These are phyloP conservation scores for Tephrocybe sp. DNA, from an alignment of 768 basidiomycete genomes.

Conservation along the genomic window DNA sequence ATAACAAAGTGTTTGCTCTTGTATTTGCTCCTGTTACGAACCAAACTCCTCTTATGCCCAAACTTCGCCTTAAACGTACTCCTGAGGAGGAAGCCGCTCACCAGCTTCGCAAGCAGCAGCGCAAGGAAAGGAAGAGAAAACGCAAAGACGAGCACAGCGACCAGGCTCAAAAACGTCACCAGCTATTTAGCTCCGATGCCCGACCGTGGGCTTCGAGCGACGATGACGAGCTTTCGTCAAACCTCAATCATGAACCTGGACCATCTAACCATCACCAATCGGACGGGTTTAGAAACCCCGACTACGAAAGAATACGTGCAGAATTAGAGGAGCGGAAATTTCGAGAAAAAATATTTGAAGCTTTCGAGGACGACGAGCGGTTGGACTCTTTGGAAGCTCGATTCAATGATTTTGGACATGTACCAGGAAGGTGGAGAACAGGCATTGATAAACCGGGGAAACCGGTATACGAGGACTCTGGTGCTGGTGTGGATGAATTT, in stretches of 20 bases:
- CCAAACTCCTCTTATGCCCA: conserved; percentile 36
- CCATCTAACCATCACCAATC: conserved; percentile 24
- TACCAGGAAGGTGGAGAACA: conserved; percentile 69
- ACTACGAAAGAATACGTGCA: conserved; percentile 49
- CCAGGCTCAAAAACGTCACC: conserved; percentile 18
- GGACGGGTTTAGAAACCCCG: conserved; percentile 28
- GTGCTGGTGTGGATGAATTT: conserved; percentile 32
- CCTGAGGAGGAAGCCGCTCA: conserved; percentile 56
- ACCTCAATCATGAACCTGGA: conserved; percentile 11
- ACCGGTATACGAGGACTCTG: conserved; percentile 18
- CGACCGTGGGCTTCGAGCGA: conserved; percentile 54
- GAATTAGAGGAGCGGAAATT: conserved; percentile 68
- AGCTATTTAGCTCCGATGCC: conserved; percentile 33
- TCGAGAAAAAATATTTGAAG: conserved; percentile 71
- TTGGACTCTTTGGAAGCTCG: conserved; percentile 61
- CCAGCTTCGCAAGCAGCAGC: conserved; percentile 36
- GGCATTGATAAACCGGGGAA: conserved; percentile 24
- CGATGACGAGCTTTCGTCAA: conserved; percentile 28
- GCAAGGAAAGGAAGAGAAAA: conserved; percentile 33
- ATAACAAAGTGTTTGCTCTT: conserved; percentile 12
- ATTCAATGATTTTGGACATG: conserved; percentile 68
- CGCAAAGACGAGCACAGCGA: conserved; percentile 23
- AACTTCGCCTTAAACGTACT: conserved; percentile 64
- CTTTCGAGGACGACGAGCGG: conserved; percentile 71
- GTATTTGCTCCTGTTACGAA: conserved; percentile 15